Conservation (phyloP, 495 filamentous ascomycete species). For the Corynascus novoguineensis region DNA sequence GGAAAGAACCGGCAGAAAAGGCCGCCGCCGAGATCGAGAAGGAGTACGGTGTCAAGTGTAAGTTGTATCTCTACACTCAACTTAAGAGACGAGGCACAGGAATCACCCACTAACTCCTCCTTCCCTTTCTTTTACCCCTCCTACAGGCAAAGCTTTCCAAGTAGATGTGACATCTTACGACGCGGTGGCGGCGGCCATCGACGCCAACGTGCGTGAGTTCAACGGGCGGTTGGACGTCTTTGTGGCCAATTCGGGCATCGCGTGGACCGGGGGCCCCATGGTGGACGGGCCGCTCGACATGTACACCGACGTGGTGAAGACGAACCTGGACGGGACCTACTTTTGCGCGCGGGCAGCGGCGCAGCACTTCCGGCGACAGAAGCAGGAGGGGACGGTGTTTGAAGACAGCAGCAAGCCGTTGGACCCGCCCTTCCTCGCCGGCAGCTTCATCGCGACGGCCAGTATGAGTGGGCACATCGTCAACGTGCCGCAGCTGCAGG, state of each 20-base stretch:
- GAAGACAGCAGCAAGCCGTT: constrained; percentile 63
- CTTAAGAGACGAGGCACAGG: not conserved
- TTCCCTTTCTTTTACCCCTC: not conserved
- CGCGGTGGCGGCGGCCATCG: constrained; percentile 52
- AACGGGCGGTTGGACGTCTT: constrained; percentile 72
- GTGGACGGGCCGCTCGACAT: constrained; percentile 59
- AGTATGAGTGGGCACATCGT: constrained; percentile 82
- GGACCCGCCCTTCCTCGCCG: constrained; percentile 50
- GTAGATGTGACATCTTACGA: constrained; percentile 58
- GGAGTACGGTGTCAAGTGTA: constrained; percentile 77
- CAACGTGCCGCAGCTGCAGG: constrained; percentile 82
- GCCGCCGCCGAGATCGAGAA: constrained; percentile 68
- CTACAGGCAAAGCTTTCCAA: constrained; percentile 67
- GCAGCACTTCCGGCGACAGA: constrained; percentile 54
- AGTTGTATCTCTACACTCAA: constrained; percentile 9
- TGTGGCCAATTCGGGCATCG: constrained; percentile 73
- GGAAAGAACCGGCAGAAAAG: constrained; percentile 63
- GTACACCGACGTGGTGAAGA: constrained; percentile 63
- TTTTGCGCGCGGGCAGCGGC: constrained; percentile 78
- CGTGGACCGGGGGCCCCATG: constrained; percentile 64
- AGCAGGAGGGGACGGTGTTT: constrained; percentile 58
- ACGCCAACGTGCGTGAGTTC: constrained; percentile 60
- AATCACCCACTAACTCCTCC: not conserved
- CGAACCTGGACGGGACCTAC: constrained; percentile 77
- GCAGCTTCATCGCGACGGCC: constrained; percentile 73